Percentiles rank a stretch among this genome's conserved stretches.
These are phyloP conservation scores for Colletotrichum siamense DNA, from an alignment of 2,329 filamentous ascomycete species.

Conservation along the genomic window DNA sequence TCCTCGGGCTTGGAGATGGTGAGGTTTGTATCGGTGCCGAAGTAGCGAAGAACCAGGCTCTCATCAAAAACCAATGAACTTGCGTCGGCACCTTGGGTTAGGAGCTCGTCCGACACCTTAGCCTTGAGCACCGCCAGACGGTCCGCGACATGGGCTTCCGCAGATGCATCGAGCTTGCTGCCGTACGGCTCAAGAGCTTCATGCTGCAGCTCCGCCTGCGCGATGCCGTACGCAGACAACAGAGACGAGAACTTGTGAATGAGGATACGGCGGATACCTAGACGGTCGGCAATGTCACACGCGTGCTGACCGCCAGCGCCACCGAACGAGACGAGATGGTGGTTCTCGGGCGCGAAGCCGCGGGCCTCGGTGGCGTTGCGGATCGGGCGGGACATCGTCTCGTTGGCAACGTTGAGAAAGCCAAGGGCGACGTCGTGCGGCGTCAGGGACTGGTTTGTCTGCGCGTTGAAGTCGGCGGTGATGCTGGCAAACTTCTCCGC, in stretches of 20 bases:
- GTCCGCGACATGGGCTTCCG: slow-evolving; percentile 17
- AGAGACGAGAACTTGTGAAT: slow-evolving; percentile 47
- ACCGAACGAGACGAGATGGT: slow-evolving; percentile 56
- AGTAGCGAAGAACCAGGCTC: slow-evolving; percentile 39
- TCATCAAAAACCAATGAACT: slow-evolving; percentile 43
- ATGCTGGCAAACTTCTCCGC: slow-evolving; percentile 46
- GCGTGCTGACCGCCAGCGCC: slow-evolving; percentile 74
- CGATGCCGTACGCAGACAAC: slow-evolving; percentile 50
- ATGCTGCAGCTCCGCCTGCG: slow-evolving; percentile 42
- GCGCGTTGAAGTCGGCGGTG: slow-evolving; percentile 43
- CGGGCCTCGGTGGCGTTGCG: slow-evolving; percentile 73
- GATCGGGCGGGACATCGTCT: slow-evolving; percentile 79
- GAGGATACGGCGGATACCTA: slow-evolving; percentile 44
- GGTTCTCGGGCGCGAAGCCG: slow-evolving; percentile 34
- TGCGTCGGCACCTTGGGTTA: slow-evolving; percentile 42
- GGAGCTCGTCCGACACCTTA: slow-evolving; percentile 40
- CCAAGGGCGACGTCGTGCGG: slow-evolving; percentile 63
- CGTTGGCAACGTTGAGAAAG: slow-evolving; percentile 77
- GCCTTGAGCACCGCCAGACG: slow-evolving; percentile 31
- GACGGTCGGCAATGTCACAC: slow-evolving; percentile 42
- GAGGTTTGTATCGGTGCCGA: slow-evolving; percentile 38
- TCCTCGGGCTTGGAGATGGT: slow-evolving; percentile 33
- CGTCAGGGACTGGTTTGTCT: slow-evolving; percentile 34
- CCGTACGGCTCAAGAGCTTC: slow-evolving; percentile 40
- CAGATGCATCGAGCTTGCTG: slow-evolving; percentile 18